phyloP scores from a whole-genome alignment of 768 basidiomycete species.

The Trametes punicea region DNA sequence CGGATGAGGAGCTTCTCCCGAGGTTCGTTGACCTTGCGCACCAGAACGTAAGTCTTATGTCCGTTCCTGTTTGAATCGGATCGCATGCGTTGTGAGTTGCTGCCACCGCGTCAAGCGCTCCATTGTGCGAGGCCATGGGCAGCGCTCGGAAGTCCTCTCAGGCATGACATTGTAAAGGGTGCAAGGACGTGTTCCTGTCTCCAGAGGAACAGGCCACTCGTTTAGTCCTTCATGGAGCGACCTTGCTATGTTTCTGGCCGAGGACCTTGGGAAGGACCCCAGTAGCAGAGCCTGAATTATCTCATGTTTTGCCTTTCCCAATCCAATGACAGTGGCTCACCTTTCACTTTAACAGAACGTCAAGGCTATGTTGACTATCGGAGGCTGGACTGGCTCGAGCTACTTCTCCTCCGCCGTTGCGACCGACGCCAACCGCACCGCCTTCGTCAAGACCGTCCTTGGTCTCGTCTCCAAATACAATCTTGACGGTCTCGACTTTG shows the following conservation, averaged over 20 bases:
- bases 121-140: no score
- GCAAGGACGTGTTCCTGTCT: no score
- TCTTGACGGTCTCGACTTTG: slow-evolving; percentile 55
- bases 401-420: slow-evolving; percentile 64
- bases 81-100: no score
- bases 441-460: slow-evolving; percentile 60
- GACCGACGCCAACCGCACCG: slow-evolving; percentile 52
- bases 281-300: background rate
- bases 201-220: no score
- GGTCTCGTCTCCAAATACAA: slow-evolving; percentile 46
- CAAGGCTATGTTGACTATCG: slow-evolving; percentile 55
- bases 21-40: slow-evolving; percentile 51
- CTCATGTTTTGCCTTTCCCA: background rate
- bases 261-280: no score
- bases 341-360: slow-evolving; percentile 42
- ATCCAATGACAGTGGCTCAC: background rate
- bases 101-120: no score
- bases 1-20: slow-evolving; percentile 49
- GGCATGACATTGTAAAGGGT: no score
- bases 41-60: slow-evolving; percentile 28
- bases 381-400: slow-evolving; percentile 66
- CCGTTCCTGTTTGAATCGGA: background rate
- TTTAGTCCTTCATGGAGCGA: no score
- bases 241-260: no score
- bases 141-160: no score